These are phyloP conservation scores for Fusarium sp. DNA, from an alignment of 2,329 filamentous ascomycete species.

Conservation along the genomic window DNA sequence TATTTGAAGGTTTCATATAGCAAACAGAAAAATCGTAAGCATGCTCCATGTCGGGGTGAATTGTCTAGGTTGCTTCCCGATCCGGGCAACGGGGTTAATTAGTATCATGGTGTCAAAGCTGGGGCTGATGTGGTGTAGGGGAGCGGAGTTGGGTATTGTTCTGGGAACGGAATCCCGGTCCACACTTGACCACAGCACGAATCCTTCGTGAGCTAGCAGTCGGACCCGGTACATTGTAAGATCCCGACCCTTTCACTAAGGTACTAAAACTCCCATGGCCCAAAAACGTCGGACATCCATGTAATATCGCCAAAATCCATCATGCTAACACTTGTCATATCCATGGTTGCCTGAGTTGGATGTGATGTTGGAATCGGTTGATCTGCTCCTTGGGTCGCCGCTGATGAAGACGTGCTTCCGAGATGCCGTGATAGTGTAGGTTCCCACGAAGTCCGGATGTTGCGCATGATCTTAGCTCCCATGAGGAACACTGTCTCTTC, in stretches of 20 bases:
- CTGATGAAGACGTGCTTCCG: constrained; percentile 50
- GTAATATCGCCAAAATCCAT: constrained; percentile 55
- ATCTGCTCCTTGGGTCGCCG: constrained; percentile 47
- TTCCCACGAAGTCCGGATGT: constrained; percentile 56
- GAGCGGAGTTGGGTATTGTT: constrained; percentile 26
- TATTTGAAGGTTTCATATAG: constrained; percentile 25
- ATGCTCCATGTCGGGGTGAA: constrained; percentile 8
- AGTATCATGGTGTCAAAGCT: constrained; percentile 14
- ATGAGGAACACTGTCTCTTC: constrained; percentile 54
- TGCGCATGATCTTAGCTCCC: constrained; percentile 56
- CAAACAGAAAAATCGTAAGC: constrained; percentile 13
- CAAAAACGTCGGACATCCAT: constrained; percentile 59
- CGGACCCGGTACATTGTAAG: constrained; percentile 5
- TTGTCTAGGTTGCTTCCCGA: constrained; percentile 19
- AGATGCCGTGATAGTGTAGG: constrained; percentile 53
- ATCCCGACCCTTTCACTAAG: neutral
- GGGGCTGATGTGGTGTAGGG: constrained; percentile 24
- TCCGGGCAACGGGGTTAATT: constrained; percentile 7
- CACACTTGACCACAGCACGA: neutral
- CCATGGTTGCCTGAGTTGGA: constrained; percentile 35
- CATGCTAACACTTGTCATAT: constrained; percentile 42
- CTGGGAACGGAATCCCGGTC: constrained; percentile 31
- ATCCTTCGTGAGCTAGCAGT: constrained; percentile 1
- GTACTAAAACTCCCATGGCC: constrained; percentile 55
- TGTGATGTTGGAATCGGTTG: constrained; percentile 29